Evolutionary conservation across 331 rosid species (phyloP), one percentile per base, ranked within the genome.

Genomic region (Rosa hybrid): DNA sequence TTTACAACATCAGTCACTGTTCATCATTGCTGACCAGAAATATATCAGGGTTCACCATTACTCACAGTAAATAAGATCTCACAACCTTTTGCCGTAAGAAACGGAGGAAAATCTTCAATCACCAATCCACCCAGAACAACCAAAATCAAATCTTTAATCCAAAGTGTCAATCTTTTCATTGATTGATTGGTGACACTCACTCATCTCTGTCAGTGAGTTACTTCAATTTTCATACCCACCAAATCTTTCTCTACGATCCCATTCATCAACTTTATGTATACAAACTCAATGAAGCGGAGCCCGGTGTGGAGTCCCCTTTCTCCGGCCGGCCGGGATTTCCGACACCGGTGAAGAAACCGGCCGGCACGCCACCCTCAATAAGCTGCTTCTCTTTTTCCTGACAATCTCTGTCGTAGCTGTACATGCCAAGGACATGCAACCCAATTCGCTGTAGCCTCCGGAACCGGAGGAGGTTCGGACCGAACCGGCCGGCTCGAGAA

Each of bases 391-490:
- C 83, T 81, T 91, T 77, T 92, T 92, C 82, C 94, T 82, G 48
- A 92, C 98, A 18, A 91, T 14, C 50, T 92, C 98, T 0, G 97
- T 88, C 8, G 97, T 87, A 0, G 98, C 97, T 5, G 99, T 91
- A 81, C 92, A 95, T 12, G 82, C 89, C 0, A 92, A 53, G 0
- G 90, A 57, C 83, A 81, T 76, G 68, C 88, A 86, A 56, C 89
- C 97, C 68, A 83, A 75, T 8, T 85, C 90, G 0, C 83, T 87
- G 10, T 25, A 75, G 14, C 91, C 97, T 6, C 88, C 96, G 0
- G 97, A 93, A 27, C 92, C 91, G 27, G 97, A 91, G 0, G 96
- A 90, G 3, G 92, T 88, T 1, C 90, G 84, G 68, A 73, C 82
- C 8, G 99, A 96, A 81, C 91, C 92, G 44, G 87, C 71, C 56